Percentiles rank a stretch among this genome's conserved stretches.
These are phyloP conservation scores for Betula pendula DNA, from an alignment of 306 rosid species.

Conservation along the genomic window DNA sequence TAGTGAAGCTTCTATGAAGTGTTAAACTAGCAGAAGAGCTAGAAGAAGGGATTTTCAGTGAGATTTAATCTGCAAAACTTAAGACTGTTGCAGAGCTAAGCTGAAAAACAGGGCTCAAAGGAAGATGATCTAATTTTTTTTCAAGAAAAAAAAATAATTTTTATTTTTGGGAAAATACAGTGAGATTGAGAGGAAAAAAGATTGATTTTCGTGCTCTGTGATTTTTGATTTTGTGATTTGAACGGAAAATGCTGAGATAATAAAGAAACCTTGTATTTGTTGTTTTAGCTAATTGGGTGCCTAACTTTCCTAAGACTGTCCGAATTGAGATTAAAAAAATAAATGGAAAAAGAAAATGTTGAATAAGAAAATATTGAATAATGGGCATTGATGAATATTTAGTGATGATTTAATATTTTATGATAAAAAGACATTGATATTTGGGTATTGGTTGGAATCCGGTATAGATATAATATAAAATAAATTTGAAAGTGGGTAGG, in stretches of 20 bases:
- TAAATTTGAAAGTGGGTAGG: constrained; percentile 61
- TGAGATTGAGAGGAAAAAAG: constrained; percentile 34
- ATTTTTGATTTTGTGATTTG: constrained; percentile 44
- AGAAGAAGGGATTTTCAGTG: constrained; percentile 13
- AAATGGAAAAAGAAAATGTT: constrained; percentile 38
- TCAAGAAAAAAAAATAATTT: constrained; percentile 16
- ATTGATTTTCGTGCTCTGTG: constrained; percentile 38
- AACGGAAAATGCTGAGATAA: constrained; percentile 59
- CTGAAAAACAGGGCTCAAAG: constrained; percentile 28
- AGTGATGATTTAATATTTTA: constrained; percentile 36
- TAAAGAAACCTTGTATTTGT: constrained; percentile 53
- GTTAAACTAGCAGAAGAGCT: constrained; percentile 35
- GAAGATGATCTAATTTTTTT: constrained; percentile 33
- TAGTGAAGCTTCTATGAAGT: constrained; percentile 11
- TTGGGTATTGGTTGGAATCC: constrained; percentile 73
- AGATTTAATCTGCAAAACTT: constrained; percentile 26
- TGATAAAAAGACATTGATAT: constrained; percentile 41
- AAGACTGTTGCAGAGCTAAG: constrained; percentile 25
- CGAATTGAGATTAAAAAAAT: constrained; percentile 65
- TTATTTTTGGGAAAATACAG: constrained; percentile 22
- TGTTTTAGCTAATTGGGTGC: constrained; percentile 66
- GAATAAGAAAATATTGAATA: constrained; percentile 37
- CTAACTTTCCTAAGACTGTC: constrained; percentile 66
- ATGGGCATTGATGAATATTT: constrained; percentile 40
- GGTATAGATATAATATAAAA: constrained; percentile 53